phyloP scores from a whole-genome alignment of 352 stramenopile genomes.

The Pythium aphanidermatum region DNA sequence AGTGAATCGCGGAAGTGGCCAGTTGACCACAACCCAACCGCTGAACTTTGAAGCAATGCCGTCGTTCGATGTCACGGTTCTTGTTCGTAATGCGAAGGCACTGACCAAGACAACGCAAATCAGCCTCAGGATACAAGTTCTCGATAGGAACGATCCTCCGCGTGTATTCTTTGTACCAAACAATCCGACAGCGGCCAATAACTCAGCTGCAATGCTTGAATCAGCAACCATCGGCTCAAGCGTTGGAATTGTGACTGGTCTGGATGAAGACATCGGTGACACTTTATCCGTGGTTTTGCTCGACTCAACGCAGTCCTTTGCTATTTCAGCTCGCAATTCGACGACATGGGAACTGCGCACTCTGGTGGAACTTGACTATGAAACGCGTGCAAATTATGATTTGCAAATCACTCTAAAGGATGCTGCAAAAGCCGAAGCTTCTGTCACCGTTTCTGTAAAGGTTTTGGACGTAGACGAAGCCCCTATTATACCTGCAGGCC shows the following conservation, averaged over 20 bases:
- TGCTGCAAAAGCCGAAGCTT: conserved; percentile 3
- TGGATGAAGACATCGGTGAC: conserved; percentile 23
- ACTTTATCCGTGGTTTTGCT: conserved; percentile 3
- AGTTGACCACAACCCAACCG: conserved; percentile 5
- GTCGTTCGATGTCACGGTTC: conserved; percentile 20
- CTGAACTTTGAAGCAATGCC: conserved; percentile 28
- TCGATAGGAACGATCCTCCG: conserved; percentile 44
- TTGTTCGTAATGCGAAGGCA: conserved; percentile 24
- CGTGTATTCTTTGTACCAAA: conserved; percentile 17
- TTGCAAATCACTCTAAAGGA: conserved; percentile 15
- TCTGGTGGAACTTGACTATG: conserved; percentile 15
- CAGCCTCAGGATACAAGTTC: conserved; percentile 18
- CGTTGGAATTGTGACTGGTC: conserved; percentile 10
- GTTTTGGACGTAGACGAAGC: conserved; percentile 22
- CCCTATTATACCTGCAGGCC: conserved; percentile 3
- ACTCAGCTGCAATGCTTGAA: conserved; percentile 7
- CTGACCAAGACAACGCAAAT: conserved; percentile 21
- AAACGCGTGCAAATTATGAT: conserved; percentile 11
- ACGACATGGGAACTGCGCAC: conserved; percentile 16
- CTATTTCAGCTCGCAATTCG: conserved; percentile 13
- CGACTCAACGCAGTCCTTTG: conserved; percentile 8
- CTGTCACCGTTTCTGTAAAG: conserved; percentile 1
- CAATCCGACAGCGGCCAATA: neutral
- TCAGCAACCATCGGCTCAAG: conserved; percentile 1
- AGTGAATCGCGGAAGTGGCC: conserved; percentile 19